These are phyloP conservation scores for Breynia disticha DNA, from an alignment of 441 rosid species.

Conservation along the genomic window DNA sequence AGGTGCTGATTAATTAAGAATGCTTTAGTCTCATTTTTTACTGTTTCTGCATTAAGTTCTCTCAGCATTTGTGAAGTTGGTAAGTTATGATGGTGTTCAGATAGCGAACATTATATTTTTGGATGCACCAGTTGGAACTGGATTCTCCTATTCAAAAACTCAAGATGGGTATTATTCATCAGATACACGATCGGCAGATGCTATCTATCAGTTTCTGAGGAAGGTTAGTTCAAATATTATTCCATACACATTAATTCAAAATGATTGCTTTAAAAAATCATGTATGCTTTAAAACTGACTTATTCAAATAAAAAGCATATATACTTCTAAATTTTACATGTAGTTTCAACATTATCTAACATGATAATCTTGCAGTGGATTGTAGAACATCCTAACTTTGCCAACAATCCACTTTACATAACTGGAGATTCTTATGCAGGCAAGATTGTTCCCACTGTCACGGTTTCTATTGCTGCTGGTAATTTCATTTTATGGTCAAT, in stretches of 20 bases:
- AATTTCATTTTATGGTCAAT: neutral
- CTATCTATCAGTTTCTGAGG: neutral
- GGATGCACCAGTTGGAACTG: slow-evolving; percentile 17
- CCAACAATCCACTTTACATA: neutral
- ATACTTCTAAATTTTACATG: no score
- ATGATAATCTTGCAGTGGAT: neutral
- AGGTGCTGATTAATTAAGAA: neutral
- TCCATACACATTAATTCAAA: neutral
- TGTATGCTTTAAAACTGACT: neutral
- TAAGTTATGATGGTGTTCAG: neutral
- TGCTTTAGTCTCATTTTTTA: neutral
- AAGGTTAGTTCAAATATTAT: neutral
- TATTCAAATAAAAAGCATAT: no score
- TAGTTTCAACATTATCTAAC: neutral
- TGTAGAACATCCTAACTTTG: neutral
- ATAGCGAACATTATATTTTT: slow-evolving; percentile 9
- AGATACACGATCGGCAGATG: neutral
- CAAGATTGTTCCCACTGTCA: neutral
- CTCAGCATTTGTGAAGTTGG: no score
- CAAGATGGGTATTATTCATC: slow-evolving; percentile 4
- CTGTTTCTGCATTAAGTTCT: no score
- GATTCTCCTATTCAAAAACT: slow-evolving; percentile 10
- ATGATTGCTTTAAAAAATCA: neutral
- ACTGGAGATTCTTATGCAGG: neutral
- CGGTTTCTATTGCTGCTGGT: neutral